Evolutionary conservation across 202 grass and related monocot genomes (phyloP).

Genomic region (Panicum virgatum): DNA sequence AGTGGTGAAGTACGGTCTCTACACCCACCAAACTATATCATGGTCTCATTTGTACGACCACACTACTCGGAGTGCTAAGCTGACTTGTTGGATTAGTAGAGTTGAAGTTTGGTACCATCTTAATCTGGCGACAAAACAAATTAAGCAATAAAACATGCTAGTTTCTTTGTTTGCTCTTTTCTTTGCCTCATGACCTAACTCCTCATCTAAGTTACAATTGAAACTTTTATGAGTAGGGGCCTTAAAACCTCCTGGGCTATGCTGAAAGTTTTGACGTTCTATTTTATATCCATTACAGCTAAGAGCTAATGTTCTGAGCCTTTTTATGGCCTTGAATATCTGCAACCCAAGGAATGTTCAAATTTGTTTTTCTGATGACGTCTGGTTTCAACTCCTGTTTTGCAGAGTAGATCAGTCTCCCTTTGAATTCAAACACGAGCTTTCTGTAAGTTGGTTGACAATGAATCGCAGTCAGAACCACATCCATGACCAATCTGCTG

Average conservation of each 20-base stretch:
- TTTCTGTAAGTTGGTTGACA: not conserved
- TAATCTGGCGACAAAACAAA: not conserved
- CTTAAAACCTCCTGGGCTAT: not conserved
- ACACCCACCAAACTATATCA: not conserved
- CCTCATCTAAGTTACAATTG: not conserved
- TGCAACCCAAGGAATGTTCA: not conserved
- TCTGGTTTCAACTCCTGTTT: slow-evolving; percentile 28
- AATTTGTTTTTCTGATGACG: slow-evolving; percentile 3
- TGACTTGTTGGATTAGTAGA: not conserved
- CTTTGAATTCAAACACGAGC: slow-evolving; percentile 1
- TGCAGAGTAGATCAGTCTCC: slow-evolving; percentile 35
- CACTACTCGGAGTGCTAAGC: not conserved
- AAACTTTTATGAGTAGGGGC: not conserved
- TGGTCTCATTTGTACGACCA: not conserved
- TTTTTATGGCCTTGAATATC: not conserved
- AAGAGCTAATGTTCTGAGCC: not conserved
- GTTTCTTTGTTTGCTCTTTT: not conserved
- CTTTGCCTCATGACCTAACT: not conserved
- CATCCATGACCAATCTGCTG: slow-evolving; percentile 22
- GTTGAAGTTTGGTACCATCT: not conserved
- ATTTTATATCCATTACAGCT: not conserved
- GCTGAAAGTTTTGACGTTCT: not conserved
- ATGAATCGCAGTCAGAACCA: slow-evolving; percentile 52
- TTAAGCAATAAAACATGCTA: not conserved
- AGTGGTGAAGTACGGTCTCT: not conserved